A percentile compares a stretch with the other conserved stretches of the same genome.
phyloP scores from a whole-genome alignment of 2,329 filamentous ascomycete species.

The Alternaria atra region DNA sequence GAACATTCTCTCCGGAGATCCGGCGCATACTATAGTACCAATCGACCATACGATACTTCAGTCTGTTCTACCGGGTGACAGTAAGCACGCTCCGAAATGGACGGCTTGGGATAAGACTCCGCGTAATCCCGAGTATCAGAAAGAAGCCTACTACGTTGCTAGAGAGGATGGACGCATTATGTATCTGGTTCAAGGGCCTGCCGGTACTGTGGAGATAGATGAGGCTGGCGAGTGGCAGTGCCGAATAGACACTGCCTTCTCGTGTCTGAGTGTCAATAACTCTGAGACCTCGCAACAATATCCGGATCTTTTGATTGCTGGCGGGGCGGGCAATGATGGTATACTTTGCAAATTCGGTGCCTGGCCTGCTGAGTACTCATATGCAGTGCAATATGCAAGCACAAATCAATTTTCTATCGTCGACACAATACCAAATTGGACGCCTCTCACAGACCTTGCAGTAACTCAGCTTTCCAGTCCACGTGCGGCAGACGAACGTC shows the following conservation, averaged over 20 bases:
- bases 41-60: conserved; percentile 46
- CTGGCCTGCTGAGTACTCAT: conserved; percentile 53
- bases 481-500: conserved; percentile 28
- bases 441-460: conserved; percentile 61
- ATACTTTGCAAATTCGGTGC: conserved; percentile 74
- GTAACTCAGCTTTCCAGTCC: conserved; percentile 40
- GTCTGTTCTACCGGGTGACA: conserved; percentile 56
- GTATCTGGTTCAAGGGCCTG: conserved; percentile 70
- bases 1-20: conserved; percentile 53
- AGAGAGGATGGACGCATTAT: conserved; percentile 86
- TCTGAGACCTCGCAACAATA: conserved; percentile 62
- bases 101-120: conserved; percentile 84
- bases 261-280: conserved; percentile 66
- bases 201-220: conserved; percentile 47
- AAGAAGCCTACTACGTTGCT: conserved; percentile 84
- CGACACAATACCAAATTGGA: conserved; percentile 70
- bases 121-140: conserved; percentile 64
- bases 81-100: conserved; percentile 68
- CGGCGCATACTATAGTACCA: conserved; percentile 26
- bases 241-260: conserved; percentile 83
- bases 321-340: conserved; percentile 80
- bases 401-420: conserved; percentile 58
- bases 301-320: conserved; percentile 80
- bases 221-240: conserved; percentile 69
- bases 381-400: conserved; percentile 63